Base-by-base conservation (phyloP, 805 yeast genomes). In the Yamadazyma phyllophila region DNA sequence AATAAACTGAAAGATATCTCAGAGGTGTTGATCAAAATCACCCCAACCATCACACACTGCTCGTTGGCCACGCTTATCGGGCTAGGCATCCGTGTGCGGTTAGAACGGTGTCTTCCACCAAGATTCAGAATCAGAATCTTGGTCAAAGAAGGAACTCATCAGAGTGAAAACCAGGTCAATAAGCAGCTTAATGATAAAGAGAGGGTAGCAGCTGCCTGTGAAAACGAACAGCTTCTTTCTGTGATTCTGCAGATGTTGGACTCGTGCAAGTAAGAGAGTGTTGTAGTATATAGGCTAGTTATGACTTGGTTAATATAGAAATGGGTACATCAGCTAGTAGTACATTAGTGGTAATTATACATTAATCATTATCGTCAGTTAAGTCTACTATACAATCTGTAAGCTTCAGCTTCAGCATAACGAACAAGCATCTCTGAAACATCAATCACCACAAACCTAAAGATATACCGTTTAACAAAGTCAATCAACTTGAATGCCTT, bases 11-110 rank as follows among this genome's bases (percentile, higher is more conserved):
- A 42, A 1, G 72, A 76, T 42, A 80, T 90, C 57, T 85, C 94
- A 0, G 88, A 84, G 50, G 88, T 94, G 0, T 58, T 80, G 16
- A 88, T 94, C 26, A 80, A 78, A 55, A 94, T 94, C 50, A 94
- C 99, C 0, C 99, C 99, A 1, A 94, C 99, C 0, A 92, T 94
- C 56, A 94, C 98, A 3, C 99, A 94, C 60, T 94, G 99, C 63
- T 89, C 97, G 0, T 73, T 94, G 49, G 99, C 99, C 1, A 94
- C 99, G 0, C 76, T 94, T 40, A 94, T 94, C 47, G 99, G 99
- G 0, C 74, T 94, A 33, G 98, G 99, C 0, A 88, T 94, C 44
- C 73, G 97, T 41, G 98, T 94, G 1, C 74, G 99, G 30, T 71
- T 94, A 36, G 97, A 92, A 51, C 72, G 99, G 57, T 80, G 95